These are phyloP conservation scores for Pythium grandisporangium DNA, from an alignment of 352 stramenopile genomes.

Conservation along the genomic window DNA sequence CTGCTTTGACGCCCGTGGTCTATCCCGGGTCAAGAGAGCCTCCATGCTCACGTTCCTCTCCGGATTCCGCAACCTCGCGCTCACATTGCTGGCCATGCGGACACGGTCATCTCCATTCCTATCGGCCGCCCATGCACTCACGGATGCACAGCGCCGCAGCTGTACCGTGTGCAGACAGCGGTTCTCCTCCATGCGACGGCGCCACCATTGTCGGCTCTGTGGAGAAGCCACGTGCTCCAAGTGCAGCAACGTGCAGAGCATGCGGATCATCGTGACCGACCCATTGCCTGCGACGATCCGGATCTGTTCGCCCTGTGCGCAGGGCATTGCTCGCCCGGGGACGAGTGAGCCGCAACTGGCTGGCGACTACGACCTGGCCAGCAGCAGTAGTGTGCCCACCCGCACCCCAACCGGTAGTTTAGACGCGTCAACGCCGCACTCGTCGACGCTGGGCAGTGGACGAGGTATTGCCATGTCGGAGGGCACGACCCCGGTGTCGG, in stretches of 20 bases:
- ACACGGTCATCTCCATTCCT: constrained; percentile 48
- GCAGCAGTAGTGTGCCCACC: too few relatives aligned
- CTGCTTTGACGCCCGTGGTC: constrained; percentile 36
- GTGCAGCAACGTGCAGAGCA: constrained; percentile 53
- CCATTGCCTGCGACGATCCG: constrained; percentile 47
- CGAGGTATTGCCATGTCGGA: too few relatives aligned
- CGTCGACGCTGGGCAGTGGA: too few relatives aligned
- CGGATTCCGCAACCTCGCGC: constrained; percentile 34
- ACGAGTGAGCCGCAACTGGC: too few relatives aligned
- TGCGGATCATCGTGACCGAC: too few relatives aligned
- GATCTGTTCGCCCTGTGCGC: constrained; percentile 44
- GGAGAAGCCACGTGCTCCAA: constrained; percentile 65
- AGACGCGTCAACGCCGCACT: constrained; percentile 6
- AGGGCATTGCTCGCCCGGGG: constrained; percentile 10
- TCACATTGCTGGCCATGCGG: constrained; percentile 47
- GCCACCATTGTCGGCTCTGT: constrained; percentile 69
- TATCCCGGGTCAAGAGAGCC: constrained; percentile 24
- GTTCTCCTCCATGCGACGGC: constrained; percentile 38
- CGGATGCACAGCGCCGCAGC: constrained; percentile 32
- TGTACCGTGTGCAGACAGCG: constrained; percentile 47
- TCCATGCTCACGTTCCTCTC: constrained; percentile 44
- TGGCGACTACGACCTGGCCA: too few relatives aligned
- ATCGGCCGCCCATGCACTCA: constrained; percentile 45
- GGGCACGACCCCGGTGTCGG: too few relatives aligned
- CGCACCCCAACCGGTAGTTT: too few relatives aligned